Conservation (phyloP, 495 filamentous ascomycete genomes). For the Podospora anserina region DNA sequence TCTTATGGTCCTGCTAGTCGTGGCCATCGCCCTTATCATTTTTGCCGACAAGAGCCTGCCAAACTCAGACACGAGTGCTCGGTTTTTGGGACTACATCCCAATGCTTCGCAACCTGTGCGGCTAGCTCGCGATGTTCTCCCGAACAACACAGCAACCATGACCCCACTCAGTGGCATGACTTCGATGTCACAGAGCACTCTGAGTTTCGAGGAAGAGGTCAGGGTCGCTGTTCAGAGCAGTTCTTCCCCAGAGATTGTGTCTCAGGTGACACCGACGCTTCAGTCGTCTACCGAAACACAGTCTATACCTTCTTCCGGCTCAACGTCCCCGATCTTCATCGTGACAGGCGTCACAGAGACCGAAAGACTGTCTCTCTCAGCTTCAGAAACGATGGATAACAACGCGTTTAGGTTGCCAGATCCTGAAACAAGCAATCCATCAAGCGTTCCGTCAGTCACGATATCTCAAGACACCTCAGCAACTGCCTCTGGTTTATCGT, state of each 20-base stretch:
- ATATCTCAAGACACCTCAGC: not conserved
- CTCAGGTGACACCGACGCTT: not conserved
- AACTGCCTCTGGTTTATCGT: not conserved
- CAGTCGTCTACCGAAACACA: not conserved
- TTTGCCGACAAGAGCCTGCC: constrained; percentile 33
- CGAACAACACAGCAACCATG: not conserved
- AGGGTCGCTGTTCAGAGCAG: not conserved
- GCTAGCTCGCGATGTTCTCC: constrained; percentile 4
- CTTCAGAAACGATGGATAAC: not conserved
- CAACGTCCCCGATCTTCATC: not conserved
- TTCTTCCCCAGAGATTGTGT: not conserved
- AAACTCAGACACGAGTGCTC: constrained; percentile 28
- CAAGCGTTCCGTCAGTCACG: not conserved
- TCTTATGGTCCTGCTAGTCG: constrained; percentile 26
- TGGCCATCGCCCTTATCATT: constrained; percentile 30
- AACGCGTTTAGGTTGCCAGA: not conserved
- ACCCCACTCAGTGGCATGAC: not conserved
- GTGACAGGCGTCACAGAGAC: not conserved
- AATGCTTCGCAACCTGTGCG: constrained; percentile 12
- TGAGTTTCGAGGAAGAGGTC: not conserved
- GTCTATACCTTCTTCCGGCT: not conserved
- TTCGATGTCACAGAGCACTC: not conserved
- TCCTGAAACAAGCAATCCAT: not conserved
- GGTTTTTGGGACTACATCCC: constrained; percentile 22
- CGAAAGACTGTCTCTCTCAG: not conserved